These are phyloP conservation scores for Zizania palustris DNA, from an alignment of 202 grass and related monocot genomes.

Conservation along the genomic window DNA sequence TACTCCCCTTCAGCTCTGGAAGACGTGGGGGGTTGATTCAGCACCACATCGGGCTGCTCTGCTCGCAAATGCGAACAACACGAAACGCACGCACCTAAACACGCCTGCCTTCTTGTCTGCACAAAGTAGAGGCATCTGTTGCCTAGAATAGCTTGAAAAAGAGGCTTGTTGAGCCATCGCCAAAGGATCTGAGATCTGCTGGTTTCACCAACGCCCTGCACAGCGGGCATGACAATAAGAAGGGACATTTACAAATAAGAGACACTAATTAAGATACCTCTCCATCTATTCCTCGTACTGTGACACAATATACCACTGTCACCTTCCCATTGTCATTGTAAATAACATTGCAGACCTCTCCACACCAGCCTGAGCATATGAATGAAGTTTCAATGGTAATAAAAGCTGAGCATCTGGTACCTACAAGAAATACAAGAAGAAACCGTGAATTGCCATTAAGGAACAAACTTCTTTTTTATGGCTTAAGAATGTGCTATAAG, in stretches of 20 bases:
- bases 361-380: slow-evolving; percentile 72
- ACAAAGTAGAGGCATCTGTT: slow-evolving; percentile 1
- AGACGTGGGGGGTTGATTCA: no score
- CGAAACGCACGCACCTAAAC: no score
- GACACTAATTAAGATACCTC: slow-evolving; percentile 56
- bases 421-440: slow-evolving; percentile 39
- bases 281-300: slow-evolving; percentile 80
- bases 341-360: slow-evolving; percentile 86
- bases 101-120: no score
- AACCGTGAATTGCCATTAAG: slow-evolving; percentile 6
- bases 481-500: not conserved
- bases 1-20: no score
- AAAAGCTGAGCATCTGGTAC: slow-evolving; percentile 99
- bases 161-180: slow-evolving; percentile 88
- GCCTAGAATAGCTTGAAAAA: slow-evolving; percentile 89
- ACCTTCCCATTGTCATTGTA: slow-evolving; percentile 67
- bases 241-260: not conserved
- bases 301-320: slow-evolving; percentile 82
- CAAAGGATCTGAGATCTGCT: slow-evolving; percentile 78
- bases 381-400: no score
- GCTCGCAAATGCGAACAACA: no score
- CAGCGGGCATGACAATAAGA: slow-evolving; percentile 61
- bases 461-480: not conserved
- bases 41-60: no score
- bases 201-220: slow-evolving; percentile 92